Percentiles rank a stretch among this genome's conserved stretches.
These are phyloP conservation scores for Suhomyces choctaworum DNA, from an alignment of 1,139 yeast genomes.

Conservation along the genomic window DNA sequence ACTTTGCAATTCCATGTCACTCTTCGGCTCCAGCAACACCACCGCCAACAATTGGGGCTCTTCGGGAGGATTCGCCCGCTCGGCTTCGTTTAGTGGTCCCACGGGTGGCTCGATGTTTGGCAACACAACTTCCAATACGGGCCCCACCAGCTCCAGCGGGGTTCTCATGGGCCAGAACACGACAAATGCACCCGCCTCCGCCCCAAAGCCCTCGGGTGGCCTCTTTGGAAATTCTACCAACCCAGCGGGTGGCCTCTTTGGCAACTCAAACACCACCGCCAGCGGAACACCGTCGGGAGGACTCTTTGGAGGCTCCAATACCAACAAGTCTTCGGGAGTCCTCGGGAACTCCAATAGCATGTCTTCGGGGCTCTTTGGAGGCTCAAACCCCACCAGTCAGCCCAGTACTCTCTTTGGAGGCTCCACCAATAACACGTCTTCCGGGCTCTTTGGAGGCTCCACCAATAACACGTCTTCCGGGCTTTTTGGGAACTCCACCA, in stretches of 20 bases:
- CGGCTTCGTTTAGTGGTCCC: conserved; percentile 20
- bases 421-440: neutral
- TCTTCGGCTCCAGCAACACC: conserved; percentile 10
- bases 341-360: too few relatives aligned
- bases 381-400: neutral
- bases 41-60: conserved; percentile 25
- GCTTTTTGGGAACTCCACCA: neutral
- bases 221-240: conserved; percentile 19
- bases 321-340: neutral
- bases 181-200: conserved; percentile 4
- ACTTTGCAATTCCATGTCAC: conserved; percentile 6
- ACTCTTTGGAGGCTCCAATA: neutral
- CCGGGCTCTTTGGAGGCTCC: neutral
- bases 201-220: conserved; percentile 8
- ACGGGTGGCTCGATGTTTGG: conserved; percentile 23
- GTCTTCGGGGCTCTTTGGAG: neutral
- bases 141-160: conserved; percentile 4
- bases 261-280: neutral
- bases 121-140: conserved; percentile 12
- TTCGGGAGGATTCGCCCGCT: conserved; percentile 27
- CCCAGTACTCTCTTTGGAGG: neutral
- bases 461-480: neutral
- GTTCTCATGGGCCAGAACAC: conserved; percentile 1
- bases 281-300: neutral
- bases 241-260: conserved; percentile 6